These are phyloP conservation scores for Pythium dissotocum DNA, from an alignment of 352 stramenopile genomes.

Conservation along the genomic window DNA sequence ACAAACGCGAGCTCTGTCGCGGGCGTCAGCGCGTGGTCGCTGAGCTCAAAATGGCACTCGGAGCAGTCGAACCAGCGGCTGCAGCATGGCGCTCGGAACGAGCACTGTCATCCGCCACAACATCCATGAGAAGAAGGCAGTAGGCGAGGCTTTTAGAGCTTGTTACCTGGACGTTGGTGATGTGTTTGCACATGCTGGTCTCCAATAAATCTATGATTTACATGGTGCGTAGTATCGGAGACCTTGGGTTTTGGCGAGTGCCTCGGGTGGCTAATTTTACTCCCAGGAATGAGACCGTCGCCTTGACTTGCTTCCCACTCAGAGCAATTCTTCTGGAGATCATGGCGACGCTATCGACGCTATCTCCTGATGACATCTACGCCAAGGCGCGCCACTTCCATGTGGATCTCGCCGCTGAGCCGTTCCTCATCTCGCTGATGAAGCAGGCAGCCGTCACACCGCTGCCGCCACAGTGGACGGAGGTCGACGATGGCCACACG, in stretches of 20 bases:
- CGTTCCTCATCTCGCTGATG: slow-evolving; percentile 50
- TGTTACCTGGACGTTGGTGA: slow-evolving; percentile 40
- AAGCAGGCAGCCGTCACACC: slow-evolving; percentile 51
- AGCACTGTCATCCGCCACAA: slow-evolving; percentile 33
- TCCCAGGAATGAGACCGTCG: too few species aligned
- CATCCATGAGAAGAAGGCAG: not conserved
- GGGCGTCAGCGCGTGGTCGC: slow-evolving; percentile 47
- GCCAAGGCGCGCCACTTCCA: slow-evolving; percentile 37
- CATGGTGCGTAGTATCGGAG: not conserved
- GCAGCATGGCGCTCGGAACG: slow-evolving; percentile 71
- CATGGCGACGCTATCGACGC: slow-evolving; percentile 7
- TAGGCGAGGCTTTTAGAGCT: not conserved
- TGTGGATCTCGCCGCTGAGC: slow-evolving; percentile 49
- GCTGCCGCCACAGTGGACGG: slow-evolving; percentile 36
- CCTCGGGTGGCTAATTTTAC: not conserved
- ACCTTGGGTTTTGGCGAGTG: not conserved
- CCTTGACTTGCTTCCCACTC: not conserved
- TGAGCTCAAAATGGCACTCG: slow-evolving; percentile 72
- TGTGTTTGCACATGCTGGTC: slow-evolving; percentile 49
- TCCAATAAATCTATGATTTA: too few species aligned
- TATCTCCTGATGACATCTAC: slow-evolving; percentile 54
- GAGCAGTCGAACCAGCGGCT: slow-evolving; percentile 79
- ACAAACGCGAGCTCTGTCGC: slow-evolving; percentile 58
- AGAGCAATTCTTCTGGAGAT: not conserved
- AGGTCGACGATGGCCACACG: not conserved